phyloP scores from a whole-genome alignment of 306 rosid species.

The Fragaria iinumae region DNA sequence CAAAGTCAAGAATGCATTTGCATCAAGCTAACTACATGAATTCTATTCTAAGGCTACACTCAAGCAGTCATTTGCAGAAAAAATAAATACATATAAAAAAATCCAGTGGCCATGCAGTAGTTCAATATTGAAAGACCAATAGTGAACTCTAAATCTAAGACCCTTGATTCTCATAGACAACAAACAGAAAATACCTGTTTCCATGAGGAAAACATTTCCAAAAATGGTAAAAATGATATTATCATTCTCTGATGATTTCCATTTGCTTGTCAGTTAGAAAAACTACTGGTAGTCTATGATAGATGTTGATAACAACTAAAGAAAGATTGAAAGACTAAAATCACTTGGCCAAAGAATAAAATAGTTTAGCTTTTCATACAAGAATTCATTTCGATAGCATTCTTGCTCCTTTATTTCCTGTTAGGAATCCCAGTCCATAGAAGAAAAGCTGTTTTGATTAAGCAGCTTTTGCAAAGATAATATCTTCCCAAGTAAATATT shows the following conservation, averaged over 20 bases:
- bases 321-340: neutral
- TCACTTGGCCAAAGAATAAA: conserved; percentile 1
- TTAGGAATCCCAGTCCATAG: neutral
- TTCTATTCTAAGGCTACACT: neutral
- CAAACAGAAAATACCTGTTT: neutral
- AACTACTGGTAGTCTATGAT: neutral
- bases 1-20: neutral
- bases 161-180: neutral
- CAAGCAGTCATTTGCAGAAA: neutral
- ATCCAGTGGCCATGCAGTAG: neutral
- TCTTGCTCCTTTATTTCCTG: neutral
- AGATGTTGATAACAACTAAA: neutral
- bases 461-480: neutral
- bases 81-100: no score
- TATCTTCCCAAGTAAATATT: neutral
- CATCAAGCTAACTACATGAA: neutral
- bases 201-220: neutral
- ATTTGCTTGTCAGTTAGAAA: neutral
- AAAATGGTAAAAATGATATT: neutral
- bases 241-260: neutral
- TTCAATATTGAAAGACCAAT: neutral
- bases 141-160: neutral
- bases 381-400: neutral
- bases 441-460: neutral
- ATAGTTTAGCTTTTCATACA: neutral